Conservation (phyloP, 192 early-diverging fungal genomes). For the Coemansia sp. region DNA sequence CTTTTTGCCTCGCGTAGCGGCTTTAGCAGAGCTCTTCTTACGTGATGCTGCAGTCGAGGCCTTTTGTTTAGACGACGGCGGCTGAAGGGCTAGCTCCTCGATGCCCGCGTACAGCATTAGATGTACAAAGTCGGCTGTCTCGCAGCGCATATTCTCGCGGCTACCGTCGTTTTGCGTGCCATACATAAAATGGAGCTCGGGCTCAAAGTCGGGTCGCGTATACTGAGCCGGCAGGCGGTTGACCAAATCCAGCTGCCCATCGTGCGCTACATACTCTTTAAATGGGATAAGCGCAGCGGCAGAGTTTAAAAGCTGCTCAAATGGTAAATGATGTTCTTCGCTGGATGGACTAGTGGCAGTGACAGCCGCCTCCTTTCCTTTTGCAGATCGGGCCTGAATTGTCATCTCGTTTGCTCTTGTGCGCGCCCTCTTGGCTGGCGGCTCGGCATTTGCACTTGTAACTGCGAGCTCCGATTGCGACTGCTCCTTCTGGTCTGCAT, state of each 20-base stretch:
- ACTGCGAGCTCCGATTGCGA: neutral
- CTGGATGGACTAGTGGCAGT: neutral
- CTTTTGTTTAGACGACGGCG: neutral
- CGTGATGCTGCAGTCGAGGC: neutral
- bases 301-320: neutral
- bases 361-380: neutral
- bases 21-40: neutral
- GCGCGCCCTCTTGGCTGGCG: neutral
- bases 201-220: slow-evolving; percentile 64
- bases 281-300: slow-evolving; percentile 48
- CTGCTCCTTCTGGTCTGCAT: neutral
- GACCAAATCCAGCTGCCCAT: slow-evolving; percentile 63
- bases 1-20: neutral
- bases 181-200: slow-evolving; percentile 70
- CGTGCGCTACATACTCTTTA: slow-evolving; percentile 55
- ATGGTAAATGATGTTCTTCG: neutral
- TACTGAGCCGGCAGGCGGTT: slow-evolving; percentile 60
- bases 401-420: neutral
- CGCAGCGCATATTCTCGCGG: slow-evolving; percentile 69
- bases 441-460: neutral
- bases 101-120: slow-evolving; percentile 61
- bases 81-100: neutral
- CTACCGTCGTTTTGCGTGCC: slow-evolving; percentile 54
- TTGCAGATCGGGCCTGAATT: neutral
- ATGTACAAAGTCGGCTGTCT: slow-evolving; percentile 75